phyloP scores from a whole-genome alignment of 768 basidiomycete species.

The Multifurca ochricompacta region DNA sequence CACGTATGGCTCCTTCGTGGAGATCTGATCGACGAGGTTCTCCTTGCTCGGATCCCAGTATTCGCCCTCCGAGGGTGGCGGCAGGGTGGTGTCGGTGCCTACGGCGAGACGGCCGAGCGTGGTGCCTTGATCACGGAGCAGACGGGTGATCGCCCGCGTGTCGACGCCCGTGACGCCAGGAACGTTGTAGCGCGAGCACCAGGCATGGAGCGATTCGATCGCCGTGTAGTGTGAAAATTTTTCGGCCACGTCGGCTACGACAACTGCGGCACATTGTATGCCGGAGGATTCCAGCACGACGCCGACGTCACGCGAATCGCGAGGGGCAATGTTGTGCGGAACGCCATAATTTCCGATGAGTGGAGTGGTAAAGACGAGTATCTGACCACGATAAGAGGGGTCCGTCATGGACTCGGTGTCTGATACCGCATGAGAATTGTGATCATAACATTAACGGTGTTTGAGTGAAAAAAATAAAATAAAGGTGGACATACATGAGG shows the following conservation, averaged over 20 bases:
- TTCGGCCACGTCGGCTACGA: conserved; percentile 92
- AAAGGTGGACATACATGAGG: conserved; percentile 52
- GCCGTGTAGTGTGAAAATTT: conserved; percentile 93
- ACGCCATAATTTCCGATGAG: conserved; percentile 99
- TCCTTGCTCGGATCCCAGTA: conserved; percentile 92
- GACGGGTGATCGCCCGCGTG: conserved; percentile 89
- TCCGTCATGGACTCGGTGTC: conserved; percentile 99
- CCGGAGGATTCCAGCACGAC: conserved; percentile 82
- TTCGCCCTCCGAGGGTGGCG: conserved; percentile 54
- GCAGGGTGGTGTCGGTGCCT: conserved; percentile 57
- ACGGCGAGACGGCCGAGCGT: conserved; percentile 88
- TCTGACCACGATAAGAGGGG: conserved; percentile 96
- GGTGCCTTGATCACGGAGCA: conserved; percentile 94
- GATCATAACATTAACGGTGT: no score
- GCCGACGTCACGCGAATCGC: conserved; percentile 71
- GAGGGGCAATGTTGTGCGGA: conserved; percentile 67
- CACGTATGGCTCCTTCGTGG: conserved; percentile 75
- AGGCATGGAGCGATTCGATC: conserved; percentile 84
- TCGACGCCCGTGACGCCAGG: conserved; percentile 97
- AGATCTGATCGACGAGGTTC: conserved; percentile 91
- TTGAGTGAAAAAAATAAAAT: conserved; percentile 5
- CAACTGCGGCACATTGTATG: conserved; percentile 87
- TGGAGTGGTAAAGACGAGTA: conserved; percentile 96
- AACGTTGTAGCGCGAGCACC: conserved; percentile 85
- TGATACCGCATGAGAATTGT: conserved; percentile 29